These are phyloP conservation scores for Zoysia matrella DNA, from an alignment of 202 grass and related monocot genomes.

Conservation along the genomic window DNA sequence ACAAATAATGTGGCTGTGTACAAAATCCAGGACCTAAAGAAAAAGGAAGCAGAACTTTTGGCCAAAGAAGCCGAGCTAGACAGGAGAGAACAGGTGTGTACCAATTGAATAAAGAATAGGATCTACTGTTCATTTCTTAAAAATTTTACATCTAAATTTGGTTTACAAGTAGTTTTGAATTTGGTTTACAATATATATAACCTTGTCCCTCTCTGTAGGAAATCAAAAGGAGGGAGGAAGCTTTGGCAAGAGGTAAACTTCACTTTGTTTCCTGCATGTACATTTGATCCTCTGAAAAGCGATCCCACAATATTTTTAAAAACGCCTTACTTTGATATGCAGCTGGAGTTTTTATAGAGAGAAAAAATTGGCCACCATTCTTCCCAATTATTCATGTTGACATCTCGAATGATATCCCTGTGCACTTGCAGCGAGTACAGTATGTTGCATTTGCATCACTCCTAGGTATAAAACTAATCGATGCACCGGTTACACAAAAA, in stretches of 20 bases:
- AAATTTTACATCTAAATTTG: neutral
- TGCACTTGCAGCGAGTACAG: slow-evolving; percentile 60
- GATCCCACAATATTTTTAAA: neutral
- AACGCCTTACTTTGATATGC: neutral
- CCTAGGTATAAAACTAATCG: slow-evolving; percentile 48
- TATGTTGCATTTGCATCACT: slow-evolving; percentile 74
- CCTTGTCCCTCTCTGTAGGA: slow-evolving; percentile 36
- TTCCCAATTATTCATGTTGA: slow-evolving; percentile 82
- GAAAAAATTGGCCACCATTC: slow-evolving; percentile 70
- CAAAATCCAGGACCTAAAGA: too few species aligned
- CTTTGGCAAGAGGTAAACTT: too few species aligned
- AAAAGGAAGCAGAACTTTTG: too few species aligned
- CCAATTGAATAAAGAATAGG: too few species aligned
- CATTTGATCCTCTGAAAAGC: neutral
- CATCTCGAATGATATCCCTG: slow-evolving; percentile 71
- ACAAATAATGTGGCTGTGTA: neutral
- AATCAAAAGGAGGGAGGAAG: slow-evolving; percentile 5
- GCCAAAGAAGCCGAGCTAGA: too few species aligned
- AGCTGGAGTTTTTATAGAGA: slow-evolving; percentile 59
- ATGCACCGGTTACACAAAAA: neutral
- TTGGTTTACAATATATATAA: neutral
- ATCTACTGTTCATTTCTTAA: neutral
- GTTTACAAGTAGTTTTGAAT: neutral
- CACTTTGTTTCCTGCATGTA: neutral
- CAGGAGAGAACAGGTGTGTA: too few species aligned